Conservation (phyloP, 1,284 basidiomycete species). For the Ceratorhiza oryzae-sativae region DNA sequence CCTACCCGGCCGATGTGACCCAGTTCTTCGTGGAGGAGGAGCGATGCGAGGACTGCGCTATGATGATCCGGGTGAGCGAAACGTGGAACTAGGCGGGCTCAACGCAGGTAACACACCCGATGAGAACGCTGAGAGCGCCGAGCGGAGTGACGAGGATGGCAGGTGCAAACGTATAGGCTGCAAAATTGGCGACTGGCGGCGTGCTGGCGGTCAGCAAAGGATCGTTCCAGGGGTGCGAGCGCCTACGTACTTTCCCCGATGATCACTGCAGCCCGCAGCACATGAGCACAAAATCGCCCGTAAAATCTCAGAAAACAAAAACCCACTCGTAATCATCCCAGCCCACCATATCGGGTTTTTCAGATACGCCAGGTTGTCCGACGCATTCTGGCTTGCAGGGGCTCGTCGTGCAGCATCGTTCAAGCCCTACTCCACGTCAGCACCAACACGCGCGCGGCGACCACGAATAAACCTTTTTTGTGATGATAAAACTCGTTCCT, state of each 20-base stretch:
- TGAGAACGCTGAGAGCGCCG: slow-evolving; percentile 95
- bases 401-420: slow-evolving; percentile 74
- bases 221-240: slow-evolving; percentile 39
- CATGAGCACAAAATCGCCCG: slow-evolving; percentile 40
- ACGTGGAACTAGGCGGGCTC: slow-evolving; percentile 26
- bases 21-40: slow-evolving; percentile 92
- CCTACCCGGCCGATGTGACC: slow-evolving; percentile 93
- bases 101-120: slow-evolving; percentile 68
- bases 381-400: slow-evolving; percentile 64
- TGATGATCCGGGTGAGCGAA: slow-evolving; percentile 37
- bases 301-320: slow-evolving; percentile 10
- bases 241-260: slow-evolving; percentile 81
- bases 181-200: slow-evolving; percentile 91
- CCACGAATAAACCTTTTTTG: slow-evolving; percentile 80
- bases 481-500: slow-evolving; percentile 94
- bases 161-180: slow-evolving; percentile 97
- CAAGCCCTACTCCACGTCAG: slow-evolving; percentile 64
- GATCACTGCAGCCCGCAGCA: slow-evolving; percentile 66
- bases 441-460: slow-evolving; percentile 10
- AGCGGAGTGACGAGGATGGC: slow-evolving; percentile 97
- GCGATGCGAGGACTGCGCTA: slow-evolving; percentile 91
- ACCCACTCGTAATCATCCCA: slow-evolving; percentile 91
- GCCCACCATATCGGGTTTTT: slow-evolving; percentile 98
- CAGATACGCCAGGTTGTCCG: slow-evolving; percentile 85
- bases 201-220: neutral